Percentiles rank a stretch among this genome's conserved stretches.
phyloP scores from a whole-genome alignment of 495 filamentous ascomycete genomes.

The Penicillium fimorum region DNA sequence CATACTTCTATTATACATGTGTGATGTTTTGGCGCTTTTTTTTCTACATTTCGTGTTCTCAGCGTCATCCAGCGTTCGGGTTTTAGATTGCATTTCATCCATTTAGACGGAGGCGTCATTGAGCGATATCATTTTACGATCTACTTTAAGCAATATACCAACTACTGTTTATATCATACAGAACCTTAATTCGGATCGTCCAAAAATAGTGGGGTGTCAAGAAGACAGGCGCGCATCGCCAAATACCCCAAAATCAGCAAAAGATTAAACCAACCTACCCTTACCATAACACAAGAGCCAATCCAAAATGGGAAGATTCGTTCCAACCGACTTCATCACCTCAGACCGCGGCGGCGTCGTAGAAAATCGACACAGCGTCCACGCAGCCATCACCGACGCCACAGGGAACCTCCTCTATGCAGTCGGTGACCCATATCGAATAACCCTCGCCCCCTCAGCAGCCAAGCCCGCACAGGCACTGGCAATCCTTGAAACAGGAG shows the following conservation, averaged over 20 bases:
- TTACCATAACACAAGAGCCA: not conserved
- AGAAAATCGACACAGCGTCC: slow-evolving; percentile 40
- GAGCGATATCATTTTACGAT: slow-evolving; percentile 4
- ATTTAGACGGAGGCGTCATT: not conserved
- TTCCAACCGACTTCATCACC: slow-evolving; percentile 26
- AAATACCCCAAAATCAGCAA: too few relatives aligned
- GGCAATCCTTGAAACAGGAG: slow-evolving; percentile 35
- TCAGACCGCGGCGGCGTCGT: slow-evolving; percentile 31
- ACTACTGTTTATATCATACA: not conserved
- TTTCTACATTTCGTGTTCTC: slow-evolving; percentile 1
- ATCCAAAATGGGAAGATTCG: slow-evolving; percentile 13
- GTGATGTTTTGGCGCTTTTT: slow-evolving; percentile 1
- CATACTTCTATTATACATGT: slow-evolving; percentile 10
- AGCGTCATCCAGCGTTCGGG: slow-evolving; percentile 8
- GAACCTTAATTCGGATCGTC: not conserved
- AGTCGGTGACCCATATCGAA: slow-evolving; percentile 36
- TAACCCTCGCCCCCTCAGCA: slow-evolving; percentile 41
- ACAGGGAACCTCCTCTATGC: slow-evolving; percentile 32
- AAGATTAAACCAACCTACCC: not conserved
- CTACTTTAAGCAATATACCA: not conserved
- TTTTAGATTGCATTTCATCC: slow-evolving; percentile 4
- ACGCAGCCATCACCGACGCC: slow-evolving; percentile 36
- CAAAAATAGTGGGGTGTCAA: not conserved
- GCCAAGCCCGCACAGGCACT: slow-evolving; percentile 44
- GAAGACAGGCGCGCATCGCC: too few relatives aligned